Evolutionary conservation across 2,329 filamentous ascomycete species (phyloP).

Genomic region (Clarireedia monteithiana): DNA sequence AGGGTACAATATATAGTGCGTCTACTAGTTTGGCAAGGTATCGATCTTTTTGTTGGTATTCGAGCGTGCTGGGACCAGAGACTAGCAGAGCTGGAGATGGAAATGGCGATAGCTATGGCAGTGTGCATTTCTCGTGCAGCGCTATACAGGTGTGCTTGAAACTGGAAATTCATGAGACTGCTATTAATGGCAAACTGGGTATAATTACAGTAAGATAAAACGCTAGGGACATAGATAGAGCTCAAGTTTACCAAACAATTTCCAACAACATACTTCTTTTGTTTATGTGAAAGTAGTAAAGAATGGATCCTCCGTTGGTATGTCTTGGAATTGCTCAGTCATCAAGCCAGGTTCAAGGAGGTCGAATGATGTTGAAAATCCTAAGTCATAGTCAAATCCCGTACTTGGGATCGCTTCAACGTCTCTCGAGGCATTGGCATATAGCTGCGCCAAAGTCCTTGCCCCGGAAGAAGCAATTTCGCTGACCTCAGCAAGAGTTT

Average conservation of each 20-base stretch:
- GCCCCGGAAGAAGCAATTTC: not conserved
- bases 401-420: not conserved
- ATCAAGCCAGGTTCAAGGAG: not conserved
- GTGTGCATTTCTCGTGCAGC: not conserved
- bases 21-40: not conserved
- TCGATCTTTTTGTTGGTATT: not conserved
- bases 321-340: not conserved
- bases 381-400: not conserved
- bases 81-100: not conserved
- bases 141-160: not conserved
- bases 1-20: not conserved
- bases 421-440: not conserved
- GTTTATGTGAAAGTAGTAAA: not conserved
- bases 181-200: not conserved
- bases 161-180: not conserved
- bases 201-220: not conserved
- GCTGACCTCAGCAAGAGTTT: not conserved
- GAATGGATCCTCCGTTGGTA: not conserved
- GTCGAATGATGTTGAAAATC: not conserved
- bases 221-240: not conserved
- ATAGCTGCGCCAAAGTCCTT: not conserved
- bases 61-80: not conserved
- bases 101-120: not conserved
- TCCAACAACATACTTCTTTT: no score
- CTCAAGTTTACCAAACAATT: no score